Evolutionary conservation across 1,139 yeast genomes (phyloP).

Genomic region (Candida sp.): DNA sequence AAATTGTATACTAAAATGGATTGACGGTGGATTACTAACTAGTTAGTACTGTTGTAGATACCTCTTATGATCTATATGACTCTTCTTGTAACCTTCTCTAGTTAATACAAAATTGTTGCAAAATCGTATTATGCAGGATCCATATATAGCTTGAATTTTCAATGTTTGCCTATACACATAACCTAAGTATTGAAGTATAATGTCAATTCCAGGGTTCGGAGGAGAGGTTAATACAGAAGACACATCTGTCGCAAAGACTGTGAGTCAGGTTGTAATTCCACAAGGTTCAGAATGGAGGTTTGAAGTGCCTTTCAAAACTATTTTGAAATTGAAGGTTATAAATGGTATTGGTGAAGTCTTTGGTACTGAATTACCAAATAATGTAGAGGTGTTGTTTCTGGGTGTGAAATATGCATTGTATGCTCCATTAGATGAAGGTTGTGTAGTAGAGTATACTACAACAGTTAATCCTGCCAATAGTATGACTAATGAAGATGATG

Average conservation of each 20-base stretch:
- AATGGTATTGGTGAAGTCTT: conserved; percentile 84
- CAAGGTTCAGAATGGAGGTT: conserved; percentile 79
- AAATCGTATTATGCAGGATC: background rate
- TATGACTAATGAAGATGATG: conserved; percentile 27
- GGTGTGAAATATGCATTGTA: conserved; percentile 57
- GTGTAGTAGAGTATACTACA: conserved; percentile 46
- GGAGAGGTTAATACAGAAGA: conserved; percentile 4
- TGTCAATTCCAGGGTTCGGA: conserved; percentile 25
- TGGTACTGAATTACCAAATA: conserved; percentile 87
- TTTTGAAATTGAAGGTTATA: conserved; percentile 51
- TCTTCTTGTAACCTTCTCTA: too few species aligned
- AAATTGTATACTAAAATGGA: background rate
- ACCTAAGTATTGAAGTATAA: background rate
- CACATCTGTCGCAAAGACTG: conserved; percentile 5
- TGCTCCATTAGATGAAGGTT: conserved; percentile 55
- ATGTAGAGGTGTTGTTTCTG: conserved; percentile 57
- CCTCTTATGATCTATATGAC: too few species aligned
- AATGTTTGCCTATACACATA: background rate
- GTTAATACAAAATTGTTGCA: background rate
- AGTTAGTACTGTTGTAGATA: background rate
- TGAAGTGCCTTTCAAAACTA: conserved; percentile 62
- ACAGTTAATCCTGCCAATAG: conserved; percentile 44
- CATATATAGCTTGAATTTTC: background rate
- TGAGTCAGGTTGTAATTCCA: conserved; percentile 26
- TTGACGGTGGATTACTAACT: background rate